Percentiles rank a stretch among this genome's conserved stretches.
Evolutionary conservation across 2,329 filamentous ascomycete species (phyloP).

Genomic region (Dryadomyces quercivorus): DNA sequence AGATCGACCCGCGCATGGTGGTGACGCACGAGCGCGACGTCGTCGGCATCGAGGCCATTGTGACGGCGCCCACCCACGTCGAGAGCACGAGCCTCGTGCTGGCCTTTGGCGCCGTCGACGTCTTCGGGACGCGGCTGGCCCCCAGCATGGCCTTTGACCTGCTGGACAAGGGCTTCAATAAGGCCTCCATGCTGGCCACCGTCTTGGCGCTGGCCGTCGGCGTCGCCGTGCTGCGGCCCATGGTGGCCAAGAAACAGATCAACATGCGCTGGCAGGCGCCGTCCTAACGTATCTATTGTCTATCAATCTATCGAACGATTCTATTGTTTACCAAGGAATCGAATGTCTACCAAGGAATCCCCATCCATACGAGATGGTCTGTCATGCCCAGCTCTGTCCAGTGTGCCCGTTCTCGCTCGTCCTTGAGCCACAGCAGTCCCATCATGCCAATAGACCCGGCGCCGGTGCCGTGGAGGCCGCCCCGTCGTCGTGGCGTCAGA

Average conservation of each 20-base stretch:
- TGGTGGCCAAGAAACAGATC: slow-evolving; percentile 64
- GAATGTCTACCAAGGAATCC: slow-evolving; percentile 8
- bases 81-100: slow-evolving; percentile 90
- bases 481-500: slow-evolving; percentile 20
- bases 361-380: slow-evolving; percentile 13
- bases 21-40: slow-evolving; percentile 36
- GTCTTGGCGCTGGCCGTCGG: slow-evolving; percentile 69
- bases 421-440: slow-evolving; percentile 19
- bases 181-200: slow-evolving; percentile 70
- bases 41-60: slow-evolving; percentile 54
- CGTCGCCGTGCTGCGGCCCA: slow-evolving; percentile 66
- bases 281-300: slow-evolving; percentile 12
- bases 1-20: slow-evolving; percentile 71
- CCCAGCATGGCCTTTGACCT: slow-evolving; percentile 88
- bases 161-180: slow-evolving; percentile 86
- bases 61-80: slow-evolving; percentile 65
- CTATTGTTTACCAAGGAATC: no score
- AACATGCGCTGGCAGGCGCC: slow-evolving; percentile 46
- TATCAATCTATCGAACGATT: no score
- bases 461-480: slow-evolving; percentile 14
- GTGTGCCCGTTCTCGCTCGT: slow-evolving; percentile 14
- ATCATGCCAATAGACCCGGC: slow-evolving; percentile 23
- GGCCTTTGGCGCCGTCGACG: slow-evolving; percentile 66
- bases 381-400: slow-evolving; percentile 16
- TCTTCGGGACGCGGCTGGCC: slow-evolving; percentile 78